A percentile compares a stretch with the other conserved stretches of the same genome.
phyloP scores from a whole-genome alignment of 1,284 basidiomycete genomes.

The Peniophora sp. region DNA sequence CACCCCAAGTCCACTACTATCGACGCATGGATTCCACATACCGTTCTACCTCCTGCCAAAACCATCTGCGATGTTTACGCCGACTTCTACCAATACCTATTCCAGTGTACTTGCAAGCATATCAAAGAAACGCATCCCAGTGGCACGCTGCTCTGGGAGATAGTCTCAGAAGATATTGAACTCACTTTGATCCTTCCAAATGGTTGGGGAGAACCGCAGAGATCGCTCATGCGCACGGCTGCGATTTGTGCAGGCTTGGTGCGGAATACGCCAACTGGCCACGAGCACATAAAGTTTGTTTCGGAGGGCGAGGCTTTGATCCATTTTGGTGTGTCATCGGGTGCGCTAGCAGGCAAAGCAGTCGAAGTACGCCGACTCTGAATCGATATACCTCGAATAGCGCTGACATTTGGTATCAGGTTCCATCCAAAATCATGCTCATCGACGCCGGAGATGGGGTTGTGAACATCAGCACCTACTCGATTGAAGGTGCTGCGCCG shows the following conservation, averaged over 20 bases:
- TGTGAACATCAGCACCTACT: conserved; percentile 11
- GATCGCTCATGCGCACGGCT: conserved; percentile 23
- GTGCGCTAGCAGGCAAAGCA: conserved; percentile 18
- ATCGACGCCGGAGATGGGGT: conserved; percentile 12
- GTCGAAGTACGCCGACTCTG: conserved; percentile 14
- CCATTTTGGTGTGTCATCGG: conserved; percentile 29
- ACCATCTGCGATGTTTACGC: conserved; percentile 37
- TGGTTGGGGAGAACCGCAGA: conserved; percentile 29
- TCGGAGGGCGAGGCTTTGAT: conserved; percentile 39
- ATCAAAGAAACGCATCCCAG: conserved; percentile 3
- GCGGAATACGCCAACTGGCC: conserved; percentile 14
- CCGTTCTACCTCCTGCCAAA: conserved; percentile 34
- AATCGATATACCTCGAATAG: conserved; percentile 1
- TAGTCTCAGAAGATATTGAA: conserved; percentile 13
- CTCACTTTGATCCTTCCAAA: conserved; percentile 28
- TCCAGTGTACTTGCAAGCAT: conserved; percentile 24
- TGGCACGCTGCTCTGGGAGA: conserved; percentile 4
- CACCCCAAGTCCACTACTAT: conserved; percentile 25
- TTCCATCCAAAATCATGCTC: conserved; percentile 10
- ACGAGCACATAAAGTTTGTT: conserved; percentile 26
- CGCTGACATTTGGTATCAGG: too few species aligned
- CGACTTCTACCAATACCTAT: conserved; percentile 47
- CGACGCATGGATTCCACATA: conserved; percentile 14
- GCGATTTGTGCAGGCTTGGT: conserved; percentile 21
- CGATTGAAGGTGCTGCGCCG: conserved; percentile 2